Base-by-base conservation (phyloP, 306 rosid genomes). In the Castanospermum australe region DNA sequence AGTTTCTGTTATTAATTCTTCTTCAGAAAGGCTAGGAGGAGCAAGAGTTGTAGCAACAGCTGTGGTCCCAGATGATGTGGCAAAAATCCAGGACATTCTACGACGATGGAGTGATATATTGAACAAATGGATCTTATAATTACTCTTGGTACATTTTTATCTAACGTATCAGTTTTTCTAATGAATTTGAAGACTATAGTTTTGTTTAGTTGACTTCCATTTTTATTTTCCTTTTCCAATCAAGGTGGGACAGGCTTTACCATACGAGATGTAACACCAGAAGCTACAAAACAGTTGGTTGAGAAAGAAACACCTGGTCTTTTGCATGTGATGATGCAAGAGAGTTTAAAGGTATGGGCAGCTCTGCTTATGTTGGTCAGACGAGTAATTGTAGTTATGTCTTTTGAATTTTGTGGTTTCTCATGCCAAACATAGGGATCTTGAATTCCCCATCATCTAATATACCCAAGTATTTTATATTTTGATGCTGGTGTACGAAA, bases 231-330 rank as follows among this genome's bases (percentile, higher is more conserved):
- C 64, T 73, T 78, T 73, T 44, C 57, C 47, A 64, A 81, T 86
- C 77, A 42, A 94, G 99, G 99, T 84, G 99, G 97, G 74, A 92
- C 99, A 30, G 99, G 99, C 70, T 92, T 88, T 83, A 87, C 90
- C 74, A 45, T 86, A 18, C 84, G 94, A 25, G 99, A 92, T 81
- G 87, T 92, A 72, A 94, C 99, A 48, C 99, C 99, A 32, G 97
- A 94, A 90, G 99, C 99, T 59, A 94, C 99, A 56, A 92, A 94
- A 84, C 86, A 71, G 79, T 75, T 91, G 87, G 83, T 94, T 62
- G 95, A 94, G 82, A 94, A 81, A 87, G 97, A 94, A 89, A 94
- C 97, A 76, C 97, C 97, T 61, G 97, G 99, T 68, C 91, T 94
- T 59, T 73, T 92, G 60, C 65, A 89, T 81, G 93, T 88, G 78